A percentile compares a stretch with the other conserved stretches of the same genome.
phyloP scores from a whole-genome alignment of 2,329 filamentous ascomycete species.

The Trichoderma pleuroti region DNA sequence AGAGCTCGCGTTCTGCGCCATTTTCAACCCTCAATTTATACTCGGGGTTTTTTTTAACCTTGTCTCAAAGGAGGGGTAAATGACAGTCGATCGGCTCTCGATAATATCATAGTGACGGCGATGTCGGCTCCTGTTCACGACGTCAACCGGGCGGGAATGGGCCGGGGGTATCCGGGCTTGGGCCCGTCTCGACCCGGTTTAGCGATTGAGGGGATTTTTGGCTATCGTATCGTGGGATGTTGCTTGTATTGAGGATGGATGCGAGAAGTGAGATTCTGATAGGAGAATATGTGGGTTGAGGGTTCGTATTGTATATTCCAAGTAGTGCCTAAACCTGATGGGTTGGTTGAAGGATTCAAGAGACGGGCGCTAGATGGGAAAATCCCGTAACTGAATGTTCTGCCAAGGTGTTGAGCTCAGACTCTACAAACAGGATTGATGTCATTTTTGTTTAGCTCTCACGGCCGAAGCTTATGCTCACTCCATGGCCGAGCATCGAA shows the following conservation, averaged over 20 bases:
- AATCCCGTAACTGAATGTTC: neutral
- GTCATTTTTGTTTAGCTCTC: neutral
- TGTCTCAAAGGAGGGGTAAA: slow-evolving; percentile 16
- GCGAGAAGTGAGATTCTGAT: neutral
- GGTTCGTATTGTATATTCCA: neutral
- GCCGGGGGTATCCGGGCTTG: slow-evolving; percentile 19
- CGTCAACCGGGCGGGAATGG: neutral
- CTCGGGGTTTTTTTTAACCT: neutral
- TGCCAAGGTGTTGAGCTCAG: neutral
- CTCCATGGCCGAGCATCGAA: neutral
- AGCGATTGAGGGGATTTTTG: slow-evolving; percentile 2
- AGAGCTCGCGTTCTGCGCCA: neutral
- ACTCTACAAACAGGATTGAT: neutral
- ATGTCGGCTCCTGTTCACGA: slow-evolving; percentile 10
- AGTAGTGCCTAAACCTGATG: neutral
- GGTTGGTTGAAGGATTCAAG: neutral
- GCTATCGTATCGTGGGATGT: neutral
- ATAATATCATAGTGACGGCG: slow-evolving; percentile 19
- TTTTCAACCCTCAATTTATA: slow-evolving; percentile 16
- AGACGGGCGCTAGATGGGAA: neutral
- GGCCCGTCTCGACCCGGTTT: slow-evolving; percentile 14
- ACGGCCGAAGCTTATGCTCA: neutral
- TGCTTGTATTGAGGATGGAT: neutral
- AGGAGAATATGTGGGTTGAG: neutral
- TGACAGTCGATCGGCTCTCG: slow-evolving; percentile 10